A percentile compares a stretch with the other conserved stretches of the same genome.
Conservation (phyloP, 805 yeast species). For the Candida mattraensis region DNA sequence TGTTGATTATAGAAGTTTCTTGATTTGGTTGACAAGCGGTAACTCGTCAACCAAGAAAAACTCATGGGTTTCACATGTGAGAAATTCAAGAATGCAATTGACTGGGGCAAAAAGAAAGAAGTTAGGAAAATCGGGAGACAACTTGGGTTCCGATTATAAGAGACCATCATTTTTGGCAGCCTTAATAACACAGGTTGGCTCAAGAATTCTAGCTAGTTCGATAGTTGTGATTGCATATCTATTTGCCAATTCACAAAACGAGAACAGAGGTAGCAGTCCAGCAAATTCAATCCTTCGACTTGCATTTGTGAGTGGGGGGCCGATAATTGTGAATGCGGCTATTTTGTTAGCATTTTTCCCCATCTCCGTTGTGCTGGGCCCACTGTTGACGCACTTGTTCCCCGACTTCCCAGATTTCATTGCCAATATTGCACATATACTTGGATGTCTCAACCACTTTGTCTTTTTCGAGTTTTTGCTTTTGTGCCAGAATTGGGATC, state of each 20-base stretch:
- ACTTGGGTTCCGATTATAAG: conserved; percentile 43
- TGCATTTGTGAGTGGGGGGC: conserved; percentile 44
- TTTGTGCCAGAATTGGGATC: conserved; percentile 66
- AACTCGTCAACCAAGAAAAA: conserved; percentile 38
- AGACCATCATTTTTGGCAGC: conserved; percentile 49
- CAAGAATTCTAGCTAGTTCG: conserved; percentile 37
- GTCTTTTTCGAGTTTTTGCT: conserved; percentile 62
- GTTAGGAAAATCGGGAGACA: conserved; percentile 38
- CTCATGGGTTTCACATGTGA: conserved; percentile 49
- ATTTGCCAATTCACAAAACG: conserved; percentile 56
- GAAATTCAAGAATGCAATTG: conserved; percentile 50
- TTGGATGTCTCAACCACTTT: conserved; percentile 53
- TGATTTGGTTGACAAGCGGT: conserved; percentile 54
- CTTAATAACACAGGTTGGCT: conserved; percentile 40
- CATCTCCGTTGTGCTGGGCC: conserved; percentile 50
- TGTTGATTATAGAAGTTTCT: conserved; percentile 59
- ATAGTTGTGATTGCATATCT: conserved; percentile 47
- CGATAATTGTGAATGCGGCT: conserved; percentile 44
- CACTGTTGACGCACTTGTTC: conserved; percentile 45
- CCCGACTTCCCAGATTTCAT: conserved; percentile 48
- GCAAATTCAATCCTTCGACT: conserved; percentile 46
- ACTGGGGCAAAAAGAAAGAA: conserved; percentile 55
- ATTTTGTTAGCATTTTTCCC: conserved; percentile 41
- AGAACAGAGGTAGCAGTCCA: conserved; percentile 34
- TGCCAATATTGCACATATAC: conserved; percentile 56